These are phyloP conservation scores for Epicoccum sorghinum DNA, from an alignment of 2,329 filamentous ascomycete species.

Conservation along the genomic window DNA sequence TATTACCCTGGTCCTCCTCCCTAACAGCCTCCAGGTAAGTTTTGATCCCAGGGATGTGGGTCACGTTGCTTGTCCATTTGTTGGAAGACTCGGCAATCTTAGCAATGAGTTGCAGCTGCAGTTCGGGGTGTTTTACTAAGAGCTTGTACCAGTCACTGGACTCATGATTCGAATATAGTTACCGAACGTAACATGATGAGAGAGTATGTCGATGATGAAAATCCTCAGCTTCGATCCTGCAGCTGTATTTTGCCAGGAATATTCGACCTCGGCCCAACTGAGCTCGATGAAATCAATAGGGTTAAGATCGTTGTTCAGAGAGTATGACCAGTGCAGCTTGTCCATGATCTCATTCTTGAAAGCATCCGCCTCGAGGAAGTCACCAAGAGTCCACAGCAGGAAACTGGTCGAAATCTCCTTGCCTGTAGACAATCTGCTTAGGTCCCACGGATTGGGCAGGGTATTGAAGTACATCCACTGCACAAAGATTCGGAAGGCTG, in stretches of 20 bases:
- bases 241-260: neutral
- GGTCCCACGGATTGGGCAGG: neutral
- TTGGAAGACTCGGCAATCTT: neutral
- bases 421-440: neutral
- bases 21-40: neutral
- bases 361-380: neutral
- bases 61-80: neutral
- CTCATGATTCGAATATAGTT: neutral
- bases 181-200: neutral
- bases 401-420: neutral
- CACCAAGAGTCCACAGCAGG: constrained; percentile 2
- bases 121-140: neutral
- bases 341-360: constrained; percentile 9
- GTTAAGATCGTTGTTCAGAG: neutral
- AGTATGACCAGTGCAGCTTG: neutral
- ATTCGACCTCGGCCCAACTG: neutral
- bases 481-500: constrained; percentile 3
- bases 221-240: neutral
- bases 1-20: neutral
- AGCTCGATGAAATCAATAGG: neutral
- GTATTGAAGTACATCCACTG: constrained; percentile 10
- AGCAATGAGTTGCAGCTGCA: neutral
- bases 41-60: neutral
- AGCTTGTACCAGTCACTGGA: neutral
- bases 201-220: neutral